Percentiles rank a stretch among this genome's conserved stretches.
phyloP scores from a whole-genome alignment of 352 stramenopile genomes.

The Phytophthora lateralis region DNA sequence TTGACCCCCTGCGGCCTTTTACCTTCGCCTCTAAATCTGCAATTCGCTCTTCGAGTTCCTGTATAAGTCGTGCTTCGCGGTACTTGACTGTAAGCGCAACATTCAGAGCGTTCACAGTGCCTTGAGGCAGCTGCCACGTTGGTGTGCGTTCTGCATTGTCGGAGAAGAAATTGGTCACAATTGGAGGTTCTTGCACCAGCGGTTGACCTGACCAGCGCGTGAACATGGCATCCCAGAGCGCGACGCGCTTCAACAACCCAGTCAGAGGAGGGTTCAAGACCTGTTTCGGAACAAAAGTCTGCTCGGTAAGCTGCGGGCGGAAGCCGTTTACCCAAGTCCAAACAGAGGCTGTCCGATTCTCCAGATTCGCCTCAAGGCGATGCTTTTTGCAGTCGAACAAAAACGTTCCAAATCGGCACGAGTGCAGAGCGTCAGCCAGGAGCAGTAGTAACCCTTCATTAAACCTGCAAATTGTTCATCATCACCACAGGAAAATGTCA shows the following conservation, averaged over 20 bases:
- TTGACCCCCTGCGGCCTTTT: constrained; percentile 32
- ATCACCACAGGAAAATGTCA: constrained; percentile 4
- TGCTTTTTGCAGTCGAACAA: constrained; percentile 95
- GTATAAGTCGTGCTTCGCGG: constrained; percentile 48
- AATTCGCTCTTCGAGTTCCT: constrained; percentile 46
- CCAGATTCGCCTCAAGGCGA: constrained; percentile 56
- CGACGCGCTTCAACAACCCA: constrained; percentile 66
- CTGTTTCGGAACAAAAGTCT: constrained; percentile 53
- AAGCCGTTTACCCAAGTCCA: constrained; percentile 89
- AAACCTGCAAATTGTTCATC: constrained; percentile 65
- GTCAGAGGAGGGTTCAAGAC: constrained; percentile 60
- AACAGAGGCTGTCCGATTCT: constrained; percentile 69
- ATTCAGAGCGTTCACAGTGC: constrained; percentile 57
- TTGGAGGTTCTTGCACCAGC: constrained; percentile 51
- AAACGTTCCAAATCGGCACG: constrained; percentile 98
- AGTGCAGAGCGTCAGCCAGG: constrained; percentile 96
- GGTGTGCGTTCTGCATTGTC: constrained; percentile 59
- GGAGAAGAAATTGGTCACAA: constrained; percentile 53
- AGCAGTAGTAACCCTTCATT: constrained; percentile 93
- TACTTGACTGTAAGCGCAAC: constrained; percentile 44
- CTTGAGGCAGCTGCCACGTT: constrained; percentile 74
- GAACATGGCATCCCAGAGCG: constrained; percentile 75
- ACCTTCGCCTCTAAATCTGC: constrained; percentile 38
- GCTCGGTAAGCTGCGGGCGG: constrained; percentile 60
- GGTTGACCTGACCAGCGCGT: constrained; percentile 76